Evolutionary conservation across 257 asterid species (phyloP).

Genomic region (Cordia subcordata): DNA sequence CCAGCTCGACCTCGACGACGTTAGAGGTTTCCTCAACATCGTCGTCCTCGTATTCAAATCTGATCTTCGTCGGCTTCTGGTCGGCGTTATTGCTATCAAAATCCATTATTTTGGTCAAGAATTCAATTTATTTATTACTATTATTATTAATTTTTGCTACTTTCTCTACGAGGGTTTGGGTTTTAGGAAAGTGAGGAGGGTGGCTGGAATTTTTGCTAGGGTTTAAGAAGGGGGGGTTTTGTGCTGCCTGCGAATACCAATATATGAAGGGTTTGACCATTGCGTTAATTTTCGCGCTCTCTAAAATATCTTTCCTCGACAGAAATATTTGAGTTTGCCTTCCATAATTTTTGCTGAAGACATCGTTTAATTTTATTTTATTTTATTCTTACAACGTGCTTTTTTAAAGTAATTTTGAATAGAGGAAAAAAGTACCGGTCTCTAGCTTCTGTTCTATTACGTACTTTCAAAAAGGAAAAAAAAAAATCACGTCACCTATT

Average conservation of each 20-base stretch:
- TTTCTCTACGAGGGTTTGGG: neutral
- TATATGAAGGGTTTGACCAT: neutral
- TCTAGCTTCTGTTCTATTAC: too few relatives aligned
- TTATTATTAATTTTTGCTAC: too few relatives aligned
- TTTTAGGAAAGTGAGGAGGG: neutral
- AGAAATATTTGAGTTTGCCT: too few relatives aligned
- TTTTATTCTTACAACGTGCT: too few relatives aligned
- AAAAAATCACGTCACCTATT: too few relatives aligned
- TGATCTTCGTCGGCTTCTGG: conserved; percentile 18
- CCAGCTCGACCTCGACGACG: conserved; percentile 52
- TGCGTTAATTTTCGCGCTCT: neutral
- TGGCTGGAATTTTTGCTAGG: neutral
- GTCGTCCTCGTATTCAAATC: conserved; percentile 25
- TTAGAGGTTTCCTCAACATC: conserved; percentile 39
- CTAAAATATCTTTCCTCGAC: too few relatives aligned
- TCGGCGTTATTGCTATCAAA: neutral
- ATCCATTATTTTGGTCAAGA: neutral
- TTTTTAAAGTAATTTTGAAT: too few relatives aligned
- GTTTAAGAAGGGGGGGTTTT: neutral
- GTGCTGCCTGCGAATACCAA: neutral
- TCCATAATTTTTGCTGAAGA: too few relatives aligned
- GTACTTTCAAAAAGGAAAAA: too few relatives aligned
- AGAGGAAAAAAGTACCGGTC: too few relatives aligned
- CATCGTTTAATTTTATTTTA: too few relatives aligned
- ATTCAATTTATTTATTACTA: too few relatives aligned